Evolutionary conservation across 768 basidiomycete genomes (phyloP).

Genomic region (Suillus weaverae): DNA sequence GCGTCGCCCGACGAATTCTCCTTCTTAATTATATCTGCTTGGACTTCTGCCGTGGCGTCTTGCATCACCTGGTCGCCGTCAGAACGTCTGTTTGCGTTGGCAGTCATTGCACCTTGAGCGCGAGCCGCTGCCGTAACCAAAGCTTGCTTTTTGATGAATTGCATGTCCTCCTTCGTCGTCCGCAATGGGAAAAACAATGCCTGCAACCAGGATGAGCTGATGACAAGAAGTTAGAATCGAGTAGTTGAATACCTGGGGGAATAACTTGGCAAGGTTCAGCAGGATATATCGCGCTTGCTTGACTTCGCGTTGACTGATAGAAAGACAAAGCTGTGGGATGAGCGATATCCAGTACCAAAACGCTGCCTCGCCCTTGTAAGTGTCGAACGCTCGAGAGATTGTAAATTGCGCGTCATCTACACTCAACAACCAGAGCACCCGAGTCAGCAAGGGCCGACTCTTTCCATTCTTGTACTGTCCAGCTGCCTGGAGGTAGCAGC

Average conservation of each 20-base stretch:
- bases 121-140: slow-evolving; percentile 35
- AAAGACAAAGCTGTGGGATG: slow-evolving; percentile 90
- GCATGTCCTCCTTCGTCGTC: slow-evolving; percentile 75
- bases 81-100: slow-evolving; percentile 30
- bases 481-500: slow-evolving; percentile 96
- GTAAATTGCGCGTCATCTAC: slow-evolving; percentile 77
- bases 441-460: slow-evolving; percentile 84
- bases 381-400: slow-evolving; percentile 83
- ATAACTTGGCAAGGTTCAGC: slow-evolving; percentile 84
- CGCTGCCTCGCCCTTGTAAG: slow-evolving; percentile 93
- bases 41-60: slow-evolving; percentile 27
- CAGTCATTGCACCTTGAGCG: slow-evolving; percentile 27
- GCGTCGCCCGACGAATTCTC: slow-evolving; percentile 20
- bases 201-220: slow-evolving; percentile 40
- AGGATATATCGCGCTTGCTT: slow-evolving; percentile 90
- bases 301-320: slow-evolving; percentile 88
- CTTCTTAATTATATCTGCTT: slow-evolving; percentile 27
- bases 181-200: slow-evolving; percentile 94
- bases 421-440: slow-evolving; percentile 95
- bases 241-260: slow-evolving; percentile 73
- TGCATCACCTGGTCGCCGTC: slow-evolving; percentile 33
- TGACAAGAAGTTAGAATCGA: neutral
- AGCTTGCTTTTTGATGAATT: slow-evolving; percentile 43
- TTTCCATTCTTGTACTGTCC: slow-evolving; percentile 94
- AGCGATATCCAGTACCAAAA: slow-evolving; percentile 99